Evolutionary conservation across 2,329 filamentous ascomycete species (phyloP).

Genomic region (Colletotrichum somersetense): DNA sequence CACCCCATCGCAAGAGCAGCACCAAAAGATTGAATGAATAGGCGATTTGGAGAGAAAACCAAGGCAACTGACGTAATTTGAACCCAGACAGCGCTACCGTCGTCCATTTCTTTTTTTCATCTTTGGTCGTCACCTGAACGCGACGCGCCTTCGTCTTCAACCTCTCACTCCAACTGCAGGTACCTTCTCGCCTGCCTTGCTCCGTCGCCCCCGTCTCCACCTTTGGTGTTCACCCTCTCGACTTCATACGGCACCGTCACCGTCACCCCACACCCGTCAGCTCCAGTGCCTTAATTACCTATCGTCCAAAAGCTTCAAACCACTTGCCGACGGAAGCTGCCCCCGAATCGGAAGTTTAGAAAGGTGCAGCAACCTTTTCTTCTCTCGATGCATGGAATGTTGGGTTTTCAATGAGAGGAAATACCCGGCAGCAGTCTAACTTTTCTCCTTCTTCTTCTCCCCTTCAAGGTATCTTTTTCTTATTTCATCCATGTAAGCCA

Average conservation of each 20-base stretch:
- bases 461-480: background rate
- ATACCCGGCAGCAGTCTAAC: background rate
- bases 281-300: slow-evolving; percentile 1
- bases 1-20: background rate
- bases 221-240: slow-evolving; percentile 3
- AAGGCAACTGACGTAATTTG: background rate
- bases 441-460: background rate
- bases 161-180: slow-evolving; percentile 2
- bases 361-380: slow-evolving; percentile 2
- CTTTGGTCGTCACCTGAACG: background rate
- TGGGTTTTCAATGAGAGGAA: background rate
- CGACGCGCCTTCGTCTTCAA: slow-evolving; percentile 9
- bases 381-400: background rate
- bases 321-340: slow-evolving; percentile 15
- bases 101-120: background rate
- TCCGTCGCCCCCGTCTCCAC: background rate
- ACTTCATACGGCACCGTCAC: slow-evolving; percentile 20
- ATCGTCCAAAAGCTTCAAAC: slow-evolving; percentile 30
- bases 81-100: background rate
- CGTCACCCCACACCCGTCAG: slow-evolving; percentile 30
- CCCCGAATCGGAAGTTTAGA: slow-evolving; percentile 7
- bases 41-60: background rate
- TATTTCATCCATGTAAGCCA: slow-evolving; percentile 1
- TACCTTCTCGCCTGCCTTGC: background rate
- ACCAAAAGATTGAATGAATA: background rate